Evolutionary conservation across 169 alveolate genomes (phyloP).

Genomic region (Cystoisospora suis): DNA sequence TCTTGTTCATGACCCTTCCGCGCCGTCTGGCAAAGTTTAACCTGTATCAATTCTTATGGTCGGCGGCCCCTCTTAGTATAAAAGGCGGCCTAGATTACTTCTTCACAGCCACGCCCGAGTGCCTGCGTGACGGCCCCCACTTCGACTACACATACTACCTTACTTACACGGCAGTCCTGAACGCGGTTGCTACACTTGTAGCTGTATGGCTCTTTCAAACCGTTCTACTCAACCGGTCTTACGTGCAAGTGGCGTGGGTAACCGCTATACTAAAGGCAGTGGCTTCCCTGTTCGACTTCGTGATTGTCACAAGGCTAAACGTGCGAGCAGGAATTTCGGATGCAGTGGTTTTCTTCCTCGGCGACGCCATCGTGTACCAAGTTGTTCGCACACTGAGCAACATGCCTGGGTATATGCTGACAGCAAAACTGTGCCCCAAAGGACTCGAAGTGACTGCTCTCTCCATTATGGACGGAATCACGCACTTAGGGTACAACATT

Average conservation of each 20-base stretch:
- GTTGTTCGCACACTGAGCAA: constrained; percentile 27
- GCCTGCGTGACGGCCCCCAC: constrained; percentile 65
- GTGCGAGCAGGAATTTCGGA: constrained; percentile 53
- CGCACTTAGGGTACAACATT: constrained; percentile 6
- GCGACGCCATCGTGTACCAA: constrained; percentile 54
- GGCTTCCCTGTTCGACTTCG: constrained; percentile 57
- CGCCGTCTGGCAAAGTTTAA: constrained; percentile 18
- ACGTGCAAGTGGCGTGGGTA: constrained; percentile 40
- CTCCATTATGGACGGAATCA: constrained; percentile 47
- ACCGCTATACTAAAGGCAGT: constrained; percentile 17
- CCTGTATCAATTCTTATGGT: not conserved
- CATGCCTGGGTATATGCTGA: constrained; percentile 46
- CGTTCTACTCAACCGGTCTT: constrained; percentile 40
- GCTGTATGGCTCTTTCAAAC: constrained; percentile 37
- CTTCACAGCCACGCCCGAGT: constrained; percentile 41
- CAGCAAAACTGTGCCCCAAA: constrained; percentile 38
- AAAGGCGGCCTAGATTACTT: constrained; percentile 57
- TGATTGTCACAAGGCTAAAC: constrained; percentile 40
- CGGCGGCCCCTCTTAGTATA: constrained; percentile 1
- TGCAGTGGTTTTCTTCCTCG: constrained; percentile 37
- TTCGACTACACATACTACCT: constrained; percentile 58
- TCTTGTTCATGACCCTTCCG: not conserved
- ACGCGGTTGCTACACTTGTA: not conserved
- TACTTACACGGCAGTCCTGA: constrained; percentile 49
- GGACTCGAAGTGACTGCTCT: constrained; percentile 38